Conservation (phyloP, 23 red algal species). For the Chondrus crispus region DNA sequence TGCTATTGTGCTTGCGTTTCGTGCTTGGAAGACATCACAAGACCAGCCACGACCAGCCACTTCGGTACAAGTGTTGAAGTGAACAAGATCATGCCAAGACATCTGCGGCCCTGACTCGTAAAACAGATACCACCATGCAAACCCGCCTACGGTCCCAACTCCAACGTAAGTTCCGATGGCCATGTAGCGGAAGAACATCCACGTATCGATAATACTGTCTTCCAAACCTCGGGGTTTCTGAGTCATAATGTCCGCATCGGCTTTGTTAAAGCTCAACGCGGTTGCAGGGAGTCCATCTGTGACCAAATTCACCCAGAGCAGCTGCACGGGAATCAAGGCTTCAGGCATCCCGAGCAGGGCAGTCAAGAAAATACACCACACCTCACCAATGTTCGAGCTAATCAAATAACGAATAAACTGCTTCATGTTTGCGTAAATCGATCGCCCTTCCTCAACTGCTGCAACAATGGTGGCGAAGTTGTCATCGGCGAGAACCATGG, state of each 20-base stretch:
- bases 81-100: constrained; percentile 78
- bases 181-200: constrained; percentile 93
- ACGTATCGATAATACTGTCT: constrained; percentile 80
- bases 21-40: constrained; percentile 73
- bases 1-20: constrained; percentile 79
- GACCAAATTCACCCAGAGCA: constrained; percentile 99
- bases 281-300: constrained; percentile 98
- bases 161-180: constrained; percentile 96
- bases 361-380: constrained; percentile 95
- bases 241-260: constrained; percentile 84
- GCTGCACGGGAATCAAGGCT: constrained; percentile 93
- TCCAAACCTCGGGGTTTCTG: constrained; percentile 82
- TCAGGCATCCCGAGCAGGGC: constrained; percentile 90
- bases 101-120: constrained; percentile 82
- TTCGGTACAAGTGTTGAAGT: constrained; percentile 60
- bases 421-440: constrained; percentile 98
- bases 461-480: constrained; percentile 98
- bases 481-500: constrained; percentile 98
- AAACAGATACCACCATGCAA: constrained; percentile 97
- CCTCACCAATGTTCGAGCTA: constrained; percentile 97
- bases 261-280: constrained; percentile 91
- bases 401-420: constrained; percentile 99
- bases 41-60: constrained; percentile 47
- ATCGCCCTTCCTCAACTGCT: constrained; percentile 93
- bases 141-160: constrained; percentile 88